Evolutionary conservation across 129 eudicot species (phyloP).

Genomic region (Flaveria sonorensis): DNA sequence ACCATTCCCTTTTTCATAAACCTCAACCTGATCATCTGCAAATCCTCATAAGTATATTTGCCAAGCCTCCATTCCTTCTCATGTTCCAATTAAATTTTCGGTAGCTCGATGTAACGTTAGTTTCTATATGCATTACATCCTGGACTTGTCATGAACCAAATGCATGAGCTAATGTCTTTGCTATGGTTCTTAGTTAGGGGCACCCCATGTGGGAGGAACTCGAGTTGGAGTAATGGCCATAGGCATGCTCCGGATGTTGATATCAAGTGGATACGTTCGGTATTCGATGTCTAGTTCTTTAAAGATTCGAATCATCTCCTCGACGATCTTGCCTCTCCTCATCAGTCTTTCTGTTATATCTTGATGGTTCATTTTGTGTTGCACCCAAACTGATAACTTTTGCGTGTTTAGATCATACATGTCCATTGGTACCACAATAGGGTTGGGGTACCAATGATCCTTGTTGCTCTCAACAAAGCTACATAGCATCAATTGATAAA

Average conservation of each 20-base stretch:
- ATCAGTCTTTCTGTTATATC: conserved; percentile 37
- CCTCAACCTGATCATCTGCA: background rate
- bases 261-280: conserved; percentile 37
- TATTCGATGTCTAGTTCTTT: conserved; percentile 47
- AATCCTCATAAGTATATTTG: background rate
- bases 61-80: conserved; percentile 14
- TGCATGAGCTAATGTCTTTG: conserved; percentile 1
- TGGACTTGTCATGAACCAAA: background rate
- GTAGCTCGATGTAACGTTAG: no score
- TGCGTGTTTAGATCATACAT: conserved; percentile 39
- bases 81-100: background rate
- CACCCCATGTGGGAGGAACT: conserved; percentile 39
- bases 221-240: conserved; percentile 26
- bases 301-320: conserved; percentile 43
- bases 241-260: conserved; percentile 48
- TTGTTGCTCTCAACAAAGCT: conserved; percentile 44
- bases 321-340: conserved; percentile 41
- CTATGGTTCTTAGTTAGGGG: conserved; percentile 11
- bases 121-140: background rate
- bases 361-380: conserved; percentile 46
- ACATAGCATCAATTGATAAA: conserved; percentile 8
- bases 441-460: conserved; percentile 47
- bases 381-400: conserved; percentile 43
- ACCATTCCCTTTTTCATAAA: conserved; percentile 8
- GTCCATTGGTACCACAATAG: conserved; percentile 33